A percentile compares a stretch with the other conserved stretches of the same genome.
Evolutionary conservation across 1,284 basidiomycete genomes (phyloP).

Genomic region (Pascua sp.): DNA sequence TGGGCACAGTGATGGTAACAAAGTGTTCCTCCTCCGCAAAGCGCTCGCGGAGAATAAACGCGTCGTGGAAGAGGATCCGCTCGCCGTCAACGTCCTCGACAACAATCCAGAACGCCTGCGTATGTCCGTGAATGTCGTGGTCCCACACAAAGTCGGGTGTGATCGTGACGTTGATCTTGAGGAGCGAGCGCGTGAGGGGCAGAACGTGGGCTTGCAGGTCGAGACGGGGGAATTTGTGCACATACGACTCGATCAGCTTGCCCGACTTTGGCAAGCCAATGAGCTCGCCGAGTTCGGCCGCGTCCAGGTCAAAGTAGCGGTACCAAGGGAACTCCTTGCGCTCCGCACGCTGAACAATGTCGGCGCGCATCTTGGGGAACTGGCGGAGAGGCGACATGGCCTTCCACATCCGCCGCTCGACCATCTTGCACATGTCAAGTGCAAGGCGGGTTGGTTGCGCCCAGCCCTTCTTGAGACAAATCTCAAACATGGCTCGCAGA

Average conservation of each 20-base stretch:
- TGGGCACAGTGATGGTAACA: conserved; percentile 88
- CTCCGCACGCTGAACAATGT: conserved; percentile 88
- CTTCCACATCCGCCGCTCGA: conserved; percentile 89
- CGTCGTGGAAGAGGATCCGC: conserved; percentile 88
- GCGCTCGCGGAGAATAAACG: conserved; percentile 83
- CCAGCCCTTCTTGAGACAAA: conserved; percentile 98
- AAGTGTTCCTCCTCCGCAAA: conserved; percentile 93
- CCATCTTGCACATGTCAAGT: conserved; percentile 96
- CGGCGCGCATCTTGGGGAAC: conserved; percentile 65
- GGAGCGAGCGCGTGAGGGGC: conserved; percentile 82
- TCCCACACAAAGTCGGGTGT: conserved; percentile 97
- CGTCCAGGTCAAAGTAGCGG: conserved; percentile 86
- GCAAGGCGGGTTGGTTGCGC: conserved; percentile 87
- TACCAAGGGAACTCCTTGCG: conserved; percentile 99
- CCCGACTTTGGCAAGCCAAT: conserved; percentile 92
- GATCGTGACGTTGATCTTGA: conserved; percentile 85
- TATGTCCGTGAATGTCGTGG: conserved; percentile 81
- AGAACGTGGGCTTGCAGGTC: conserved; percentile 91
- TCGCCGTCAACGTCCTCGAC: conserved; percentile 98
- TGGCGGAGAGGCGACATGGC: conserved; percentile 97
- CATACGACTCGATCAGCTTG: conserved; percentile 84
- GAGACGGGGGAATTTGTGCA: conserved; percentile 94
- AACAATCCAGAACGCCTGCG: conserved; percentile 86
- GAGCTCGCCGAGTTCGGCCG: conserved; percentile 86
- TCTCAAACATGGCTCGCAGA: conserved; percentile 95